Percentiles rank a stretch among this genome's conserved stretches.
Evolutionary conservation across 495 filamentous ascomycete genomes (phyloP).

Genomic region (Neurospora tetraspora): DNA sequence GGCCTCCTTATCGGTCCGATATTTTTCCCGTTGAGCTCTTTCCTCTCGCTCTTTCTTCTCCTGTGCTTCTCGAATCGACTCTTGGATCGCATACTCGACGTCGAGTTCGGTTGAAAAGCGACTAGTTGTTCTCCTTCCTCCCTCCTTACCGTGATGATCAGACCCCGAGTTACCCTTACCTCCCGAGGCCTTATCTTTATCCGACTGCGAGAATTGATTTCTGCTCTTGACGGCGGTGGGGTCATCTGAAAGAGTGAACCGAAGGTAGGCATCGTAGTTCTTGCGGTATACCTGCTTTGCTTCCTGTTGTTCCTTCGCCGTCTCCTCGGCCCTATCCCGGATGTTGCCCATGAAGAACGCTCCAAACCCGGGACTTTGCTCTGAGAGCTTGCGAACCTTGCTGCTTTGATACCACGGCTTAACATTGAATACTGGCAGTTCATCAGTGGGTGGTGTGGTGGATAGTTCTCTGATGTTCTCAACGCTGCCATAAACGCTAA

Average conservation of each 20-base stretch:
- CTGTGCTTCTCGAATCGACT: conserved; percentile 66
- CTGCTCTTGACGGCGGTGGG: conserved; percentile 36
- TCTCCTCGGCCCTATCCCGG: conserved; percentile 10
- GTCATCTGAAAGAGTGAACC: conserved; percentile 43
- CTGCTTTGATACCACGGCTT: conserved; percentile 36
- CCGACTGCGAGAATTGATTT: conserved; percentile 26
- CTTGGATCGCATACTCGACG: conserved; percentile 62
- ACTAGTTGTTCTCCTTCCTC: conserved; percentile 46
- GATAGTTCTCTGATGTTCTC: conserved; percentile 35
- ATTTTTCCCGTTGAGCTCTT: conserved; percentile 57
- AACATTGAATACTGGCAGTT: conserved; percentile 30
- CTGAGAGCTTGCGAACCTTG: conserved; percentile 21
- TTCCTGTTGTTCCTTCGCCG: conserved; percentile 20
- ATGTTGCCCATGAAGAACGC: conserved; percentile 25
- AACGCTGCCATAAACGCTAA: conserved; percentile 43
- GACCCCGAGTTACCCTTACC: conserved; percentile 29
- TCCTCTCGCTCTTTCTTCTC: conserved; percentile 62
- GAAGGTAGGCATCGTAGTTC: conserved; percentile 36
- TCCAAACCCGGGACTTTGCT: conserved; percentile 19
- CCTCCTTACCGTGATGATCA: conserved; percentile 40
- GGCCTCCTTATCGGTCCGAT: conserved; percentile 77
- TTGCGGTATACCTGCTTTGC: conserved; percentile 22
- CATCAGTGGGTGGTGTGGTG: conserved; percentile 38
- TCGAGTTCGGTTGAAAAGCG: conserved; percentile 58
- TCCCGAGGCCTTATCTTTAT: conserved; percentile 11